Percentiles rank a stretch among this genome's conserved stretches.
phyloP scores from a whole-genome alignment of 768 basidiomycete genomes.

The Coprinopsis marcescibilis region DNA sequence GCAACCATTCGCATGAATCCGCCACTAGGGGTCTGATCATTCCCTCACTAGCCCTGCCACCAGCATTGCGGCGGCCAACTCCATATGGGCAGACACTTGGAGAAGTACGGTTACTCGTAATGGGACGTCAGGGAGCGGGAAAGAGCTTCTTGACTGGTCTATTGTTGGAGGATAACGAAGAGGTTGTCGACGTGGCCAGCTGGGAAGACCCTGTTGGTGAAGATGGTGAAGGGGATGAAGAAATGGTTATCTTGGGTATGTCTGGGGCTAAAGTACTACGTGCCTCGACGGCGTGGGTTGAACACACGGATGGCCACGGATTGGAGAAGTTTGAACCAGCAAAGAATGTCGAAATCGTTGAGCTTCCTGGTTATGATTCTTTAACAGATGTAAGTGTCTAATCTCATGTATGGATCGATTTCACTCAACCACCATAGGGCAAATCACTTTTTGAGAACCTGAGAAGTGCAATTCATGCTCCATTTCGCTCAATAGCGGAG shows the following conservation, averaged over 20 bases:
- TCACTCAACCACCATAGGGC: conserved; percentile 18
- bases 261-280: conserved; percentile 30
- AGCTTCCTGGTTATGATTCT: conserved; percentile 40
- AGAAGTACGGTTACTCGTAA: conserved; percentile 49
- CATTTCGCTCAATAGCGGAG: conserved; percentile 49
- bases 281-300: conserved; percentile 70
- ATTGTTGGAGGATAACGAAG: conserved; percentile 60
- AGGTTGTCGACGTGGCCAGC: conserved; percentile 54
- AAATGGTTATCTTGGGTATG: conserved; percentile 7
- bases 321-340: conserved; percentile 61
- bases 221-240: conserved; percentile 23
- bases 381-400: conserved; percentile 38
- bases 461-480: conserved; percentile 44
- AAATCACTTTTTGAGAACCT: conserved; percentile 27
- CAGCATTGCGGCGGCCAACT: conserved; percentile 57
- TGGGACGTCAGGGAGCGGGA: conserved; percentile 39
- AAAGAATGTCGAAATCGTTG: conserved; percentile 58
- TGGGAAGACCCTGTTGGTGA: conserved; percentile 44
- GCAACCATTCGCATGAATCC: conserved; percentile 21
- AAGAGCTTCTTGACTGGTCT: conserved; percentile 41
- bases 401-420: background rate
- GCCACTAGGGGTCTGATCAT: conserved; percentile 50
- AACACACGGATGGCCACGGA: conserved; percentile 58
- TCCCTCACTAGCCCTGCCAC: conserved; percentile 60
- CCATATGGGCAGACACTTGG: conserved; percentile 66